phyloP scores from a whole-genome alignment of 2,329 filamentous ascomycete genomes.

The Fusarium sp. region DNA sequence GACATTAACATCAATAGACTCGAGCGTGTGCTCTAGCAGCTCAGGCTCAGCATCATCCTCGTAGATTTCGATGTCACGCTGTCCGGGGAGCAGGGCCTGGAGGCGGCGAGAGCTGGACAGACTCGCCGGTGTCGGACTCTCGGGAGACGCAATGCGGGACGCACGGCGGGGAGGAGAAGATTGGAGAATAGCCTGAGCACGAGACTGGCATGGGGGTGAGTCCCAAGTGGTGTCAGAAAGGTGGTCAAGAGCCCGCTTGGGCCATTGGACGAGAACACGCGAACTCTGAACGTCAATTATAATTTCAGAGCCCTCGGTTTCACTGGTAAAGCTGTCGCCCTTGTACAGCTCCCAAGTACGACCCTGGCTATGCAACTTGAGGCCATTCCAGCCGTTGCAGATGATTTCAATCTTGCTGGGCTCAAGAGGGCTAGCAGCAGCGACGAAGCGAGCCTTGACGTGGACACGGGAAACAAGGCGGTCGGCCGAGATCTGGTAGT shows the following conservation, averaged over 20 bases:
- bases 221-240: slow-evolving; percentile 82
- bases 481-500: slow-evolving; percentile 94
- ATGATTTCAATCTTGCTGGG: slow-evolving; percentile 87
- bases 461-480: slow-evolving; percentile 94
- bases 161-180: slow-evolving; percentile 72
- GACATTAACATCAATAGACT: slow-evolving; percentile 51
- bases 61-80: slow-evolving; percentile 75
- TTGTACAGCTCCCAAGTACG: slow-evolving; percentile 88
- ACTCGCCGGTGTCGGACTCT: slow-evolving; percentile 73
- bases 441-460: slow-evolving; percentile 87
- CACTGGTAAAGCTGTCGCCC: slow-evolving; percentile 90
- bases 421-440: slow-evolving; percentile 76
- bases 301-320: slow-evolving; percentile 89
- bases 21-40: slow-evolving; percentile 54
- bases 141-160: slow-evolving; percentile 78
- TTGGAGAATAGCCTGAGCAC: slow-evolving; percentile 63
- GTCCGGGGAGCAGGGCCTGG: slow-evolving; percentile 61
- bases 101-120: slow-evolving; percentile 61
- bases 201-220: slow-evolving; percentile 63
- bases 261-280: slow-evolving; percentile 92
- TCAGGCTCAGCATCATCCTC: slow-evolving; percentile 79
- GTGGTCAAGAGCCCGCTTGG: slow-evolving; percentile 69
- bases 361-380: slow-evolving; percentile 92
- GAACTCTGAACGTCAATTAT: slow-evolving; percentile 97
- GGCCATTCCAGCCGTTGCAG: slow-evolving; percentile 96